Evolutionary conservation across 2,329 filamentous ascomycete genomes (phyloP).

Genomic region (Xylaria sp.): DNA sequence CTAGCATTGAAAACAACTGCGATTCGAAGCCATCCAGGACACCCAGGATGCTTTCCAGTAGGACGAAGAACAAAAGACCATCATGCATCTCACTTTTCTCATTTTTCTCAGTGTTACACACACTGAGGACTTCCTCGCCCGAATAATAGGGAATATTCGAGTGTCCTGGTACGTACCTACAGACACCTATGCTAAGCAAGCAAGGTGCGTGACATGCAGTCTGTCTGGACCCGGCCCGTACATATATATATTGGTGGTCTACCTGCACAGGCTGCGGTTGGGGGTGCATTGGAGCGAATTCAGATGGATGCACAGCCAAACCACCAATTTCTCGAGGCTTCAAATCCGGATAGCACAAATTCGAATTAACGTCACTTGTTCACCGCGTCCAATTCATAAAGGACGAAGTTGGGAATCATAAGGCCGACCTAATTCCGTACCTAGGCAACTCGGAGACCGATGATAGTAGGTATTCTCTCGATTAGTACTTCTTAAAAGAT

Average conservation of each 20-base stretch:
- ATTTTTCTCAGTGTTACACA: not conserved
- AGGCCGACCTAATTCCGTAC: not conserved
- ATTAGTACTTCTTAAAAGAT: not conserved
- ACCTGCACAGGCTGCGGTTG: not conserved
- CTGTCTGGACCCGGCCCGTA: conserved; percentile 7
- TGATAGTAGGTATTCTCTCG: not conserved
- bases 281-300: conserved; percentile 1
- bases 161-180: conserved; percentile 3
- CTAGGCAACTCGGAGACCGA: not conserved
- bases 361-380: not conserved
- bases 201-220: conserved; percentile 25
- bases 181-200: conserved; percentile 10
- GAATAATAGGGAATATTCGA: not conserved
- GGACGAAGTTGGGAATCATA: not conserved
- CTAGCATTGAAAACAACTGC: not conserved
- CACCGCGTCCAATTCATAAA: not conserved
- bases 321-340: conserved; percentile 5
- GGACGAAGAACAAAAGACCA: not conserved
- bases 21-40: not conserved
- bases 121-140: not conserved
- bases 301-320: not conserved
- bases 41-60: not conserved
- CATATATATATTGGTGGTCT: conserved; percentile 14
- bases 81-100: not conserved
- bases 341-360: not conserved